A percentile compares a stretch with the other conserved stretches of the same genome.
phyloP scores from a whole-genome alignment of 2,329 filamentous ascomycete species.

The Cladosporium austrohemisphaericum region DNA sequence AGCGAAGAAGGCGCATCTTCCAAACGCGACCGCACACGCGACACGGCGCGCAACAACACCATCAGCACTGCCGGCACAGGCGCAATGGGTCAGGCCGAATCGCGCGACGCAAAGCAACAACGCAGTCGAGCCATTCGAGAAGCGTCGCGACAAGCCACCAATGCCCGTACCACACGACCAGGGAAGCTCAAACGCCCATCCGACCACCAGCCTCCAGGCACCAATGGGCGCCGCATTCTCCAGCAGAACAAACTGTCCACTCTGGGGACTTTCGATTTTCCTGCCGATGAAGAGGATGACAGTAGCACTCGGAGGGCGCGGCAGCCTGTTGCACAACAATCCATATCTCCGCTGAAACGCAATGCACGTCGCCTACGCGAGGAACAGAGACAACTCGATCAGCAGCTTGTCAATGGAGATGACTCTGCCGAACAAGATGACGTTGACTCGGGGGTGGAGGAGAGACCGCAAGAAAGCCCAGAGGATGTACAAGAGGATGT shows the following conservation, averaged over 20 bases:
- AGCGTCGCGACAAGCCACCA: not conserved
- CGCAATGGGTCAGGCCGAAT: constrained; percentile 8
- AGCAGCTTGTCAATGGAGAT: not conserved
- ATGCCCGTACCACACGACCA: not conserved
- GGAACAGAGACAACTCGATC: not conserved
- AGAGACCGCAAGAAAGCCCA: too few species aligned
- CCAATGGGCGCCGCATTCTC: too few species aligned
- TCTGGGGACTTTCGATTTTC: not conserved
- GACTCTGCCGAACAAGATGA: not conserved
- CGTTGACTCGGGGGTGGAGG: too few species aligned
- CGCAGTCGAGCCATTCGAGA: not conserved
- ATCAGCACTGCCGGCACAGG: not conserved
- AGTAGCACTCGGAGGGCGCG: not conserved
- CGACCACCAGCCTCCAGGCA: not conserved
- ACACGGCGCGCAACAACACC: not conserved
- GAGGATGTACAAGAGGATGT: not conserved
- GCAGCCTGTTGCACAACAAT: not conserved
- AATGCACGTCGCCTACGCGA: not conserved
- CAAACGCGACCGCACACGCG: not conserved
- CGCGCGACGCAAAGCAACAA: not conserved
- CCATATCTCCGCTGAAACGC: not conserved
- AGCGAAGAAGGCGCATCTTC: not conserved
- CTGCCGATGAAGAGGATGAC: not conserved
- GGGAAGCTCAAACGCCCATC: constrained; percentile 7
- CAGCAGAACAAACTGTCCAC: too few species aligned